Base-by-base conservation (phyloP, 1,139 yeast species). In the Lodderomyces pseudojiufengensis region DNA sequence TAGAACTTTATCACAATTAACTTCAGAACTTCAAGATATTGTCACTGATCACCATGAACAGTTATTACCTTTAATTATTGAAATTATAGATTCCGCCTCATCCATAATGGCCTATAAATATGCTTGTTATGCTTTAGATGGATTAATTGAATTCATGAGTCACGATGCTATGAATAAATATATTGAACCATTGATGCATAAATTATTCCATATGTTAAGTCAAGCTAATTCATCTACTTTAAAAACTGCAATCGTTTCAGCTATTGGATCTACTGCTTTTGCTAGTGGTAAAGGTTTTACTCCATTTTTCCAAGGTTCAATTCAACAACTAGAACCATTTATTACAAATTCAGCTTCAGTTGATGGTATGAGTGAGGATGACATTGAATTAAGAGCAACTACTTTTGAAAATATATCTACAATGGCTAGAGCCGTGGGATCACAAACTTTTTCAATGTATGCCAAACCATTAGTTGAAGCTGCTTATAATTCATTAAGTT, bases 391-490 rank as follows among this genome's bases (percentile, higher is more conserved):
- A 52, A 80, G 94, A 63, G 97, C 96, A 32, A 75, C 82, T 58
- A 86, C 97, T 37, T 81, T 92, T 49, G 98, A 94, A 66, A 85
- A 94, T 53, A 78, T 94, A 48, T 86, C 97, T 29, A 84, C 96
- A 16, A 82, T 92, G 84, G 97, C 96, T 39, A 79, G 92, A 61
- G 97, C 99, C 38, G 97, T 92, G 41, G 96, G 97, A 46, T 83
- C 94, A 39, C 92, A 84, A 51, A 69, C 86, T 2, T 92, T 92
- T 65, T 76, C 87, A 30, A 79, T 84, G 29, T 87, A 77, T 59
- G 96, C 96, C 36, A 81, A 83, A 57, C 94, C 95, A 31, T 76
- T 90, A 55, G 87, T 90, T 48, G 85, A 84, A 57, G 87, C 96
- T 44, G 94, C 97, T 24, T 84, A 86, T 58, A 72, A 71, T 41